A percentile compares a stretch with the other conserved stretches of the same genome.
Evolutionary conservation across 164 flowering plant genomes (phyloP).

Genomic region (Cinnamomum micranthum): DNA sequence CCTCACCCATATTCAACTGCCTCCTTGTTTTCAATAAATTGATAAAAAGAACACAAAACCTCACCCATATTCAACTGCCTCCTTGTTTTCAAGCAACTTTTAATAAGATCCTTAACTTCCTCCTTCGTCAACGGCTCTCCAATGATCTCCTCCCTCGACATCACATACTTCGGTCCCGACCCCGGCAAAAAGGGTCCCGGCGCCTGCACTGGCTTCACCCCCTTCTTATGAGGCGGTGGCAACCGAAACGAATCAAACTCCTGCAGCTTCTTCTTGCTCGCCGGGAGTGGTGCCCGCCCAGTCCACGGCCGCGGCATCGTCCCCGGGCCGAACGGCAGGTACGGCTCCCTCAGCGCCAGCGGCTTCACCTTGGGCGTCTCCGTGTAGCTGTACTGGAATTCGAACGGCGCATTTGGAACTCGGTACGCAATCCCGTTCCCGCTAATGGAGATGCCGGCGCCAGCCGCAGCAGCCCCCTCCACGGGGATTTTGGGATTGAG

Average conservation of each 20-base stretch:
- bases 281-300: conserved; percentile 15
- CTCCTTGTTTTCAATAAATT: conserved; percentile 10
- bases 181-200: conserved; percentile 87
- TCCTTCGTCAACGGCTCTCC: conserved; percentile 76
- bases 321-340: conserved; percentile 16
- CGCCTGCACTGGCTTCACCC: conserved; percentile 83
- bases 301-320: conserved; percentile 24
- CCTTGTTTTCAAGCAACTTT: conserved; percentile 8
- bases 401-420: conserved; percentile 15
- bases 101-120: conserved; percentile 30
- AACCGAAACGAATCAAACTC: conserved; percentile 15
- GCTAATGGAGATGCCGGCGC: not conserved
- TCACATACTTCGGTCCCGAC: conserved; percentile 43
- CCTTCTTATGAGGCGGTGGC: conserved; percentile 51
- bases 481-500: not conserved
- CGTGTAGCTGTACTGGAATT: conserved; percentile 22
- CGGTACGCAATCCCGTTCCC: conserved; percentile 6
- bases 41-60: not conserved
- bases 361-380: conserved; percentile 22
- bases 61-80: conserved; percentile 22
- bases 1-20: conserved; percentile 21
- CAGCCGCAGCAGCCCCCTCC: not conserved
- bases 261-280: conserved; percentile 14
- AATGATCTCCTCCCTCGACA: conserved; percentile 32
- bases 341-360: conserved; percentile 10